These are phyloP conservation scores for Clonostachys sp. DNA, from an alignment of 2,329 filamentous ascomycete species.

Conservation along the genomic window DNA sequence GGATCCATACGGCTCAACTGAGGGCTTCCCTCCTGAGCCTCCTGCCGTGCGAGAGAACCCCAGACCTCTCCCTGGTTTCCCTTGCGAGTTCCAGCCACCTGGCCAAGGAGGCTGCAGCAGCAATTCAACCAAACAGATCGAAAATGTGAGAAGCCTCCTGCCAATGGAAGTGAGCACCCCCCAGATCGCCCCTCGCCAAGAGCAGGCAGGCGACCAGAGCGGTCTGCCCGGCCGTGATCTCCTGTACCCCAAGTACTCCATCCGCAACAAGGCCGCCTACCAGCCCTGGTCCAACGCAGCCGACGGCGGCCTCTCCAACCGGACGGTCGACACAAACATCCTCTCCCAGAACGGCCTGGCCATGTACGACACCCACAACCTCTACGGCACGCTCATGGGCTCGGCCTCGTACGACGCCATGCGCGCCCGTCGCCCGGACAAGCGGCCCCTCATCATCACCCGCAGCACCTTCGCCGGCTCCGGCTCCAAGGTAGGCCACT, in stretches of 20 bases:
- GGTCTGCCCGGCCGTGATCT: constrained; percentile 50
- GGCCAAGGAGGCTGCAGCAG: constrained; percentile 5
- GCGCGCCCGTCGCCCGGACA: constrained; percentile 55
- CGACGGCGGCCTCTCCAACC: constrained; percentile 51
- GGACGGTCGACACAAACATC: constrained; percentile 72
- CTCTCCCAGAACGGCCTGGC: constrained; percentile 68
- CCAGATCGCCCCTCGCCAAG: constrained; percentile 30
- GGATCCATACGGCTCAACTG: constrained; percentile 12
- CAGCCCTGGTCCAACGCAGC: constrained; percentile 34
- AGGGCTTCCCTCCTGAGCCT: constrained; percentile 53
- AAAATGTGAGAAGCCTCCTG: not conserved
- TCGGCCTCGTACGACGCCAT: constrained; percentile 74
- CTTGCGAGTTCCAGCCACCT: constrained; percentile 27
- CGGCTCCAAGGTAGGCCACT: constrained; percentile 74
- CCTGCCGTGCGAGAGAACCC: constrained; percentile 60
- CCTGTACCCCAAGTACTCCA: constrained; percentile 70
- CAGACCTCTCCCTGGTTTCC: constrained; percentile 64
- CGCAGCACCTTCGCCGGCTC: constrained; percentile 76
- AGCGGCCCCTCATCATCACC: constrained; percentile 80
- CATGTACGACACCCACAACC: constrained; percentile 82
- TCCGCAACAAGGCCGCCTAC: constrained; percentile 65
- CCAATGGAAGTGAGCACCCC: not conserved
- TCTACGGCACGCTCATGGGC: constrained; percentile 71
- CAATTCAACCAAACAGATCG: not conserved
- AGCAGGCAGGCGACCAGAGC: constrained; percentile 26